Conservation (phyloP, 306 rosid genomes). For the Vigna unguiculata region DNA sequence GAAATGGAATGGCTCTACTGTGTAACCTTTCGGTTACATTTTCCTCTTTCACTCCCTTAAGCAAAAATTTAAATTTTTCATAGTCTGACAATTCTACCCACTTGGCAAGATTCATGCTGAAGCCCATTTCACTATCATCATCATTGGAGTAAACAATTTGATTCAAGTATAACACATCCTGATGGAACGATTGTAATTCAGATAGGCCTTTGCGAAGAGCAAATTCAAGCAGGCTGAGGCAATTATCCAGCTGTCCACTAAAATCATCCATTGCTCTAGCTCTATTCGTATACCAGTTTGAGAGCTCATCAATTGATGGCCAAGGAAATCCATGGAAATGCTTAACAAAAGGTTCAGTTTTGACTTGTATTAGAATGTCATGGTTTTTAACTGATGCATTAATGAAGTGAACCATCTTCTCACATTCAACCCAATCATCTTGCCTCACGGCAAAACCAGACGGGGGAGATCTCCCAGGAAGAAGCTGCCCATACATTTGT, state of each 20-base stretch:
- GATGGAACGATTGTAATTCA: slow-evolving; percentile 76
- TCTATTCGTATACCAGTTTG: slow-evolving; percentile 81
- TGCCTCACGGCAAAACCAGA: slow-evolving; percentile 77
- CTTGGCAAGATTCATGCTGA: slow-evolving; percentile 62
- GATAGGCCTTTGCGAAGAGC: slow-evolving; percentile 77
- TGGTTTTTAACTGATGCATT: slow-evolving; percentile 53
- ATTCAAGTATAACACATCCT: slow-evolving; percentile 73
- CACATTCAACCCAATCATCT: slow-evolving; percentile 99
- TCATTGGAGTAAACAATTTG: slow-evolving; percentile 84
- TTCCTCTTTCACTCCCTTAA: slow-evolving; percentile 82
- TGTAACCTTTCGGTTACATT: slow-evolving; percentile 64
- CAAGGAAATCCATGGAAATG: slow-evolving; percentile 70
- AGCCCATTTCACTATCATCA: slow-evolving; percentile 54
- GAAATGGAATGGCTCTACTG: slow-evolving; percentile 81
- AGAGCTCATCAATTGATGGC: slow-evolving; percentile 82
- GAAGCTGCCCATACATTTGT: slow-evolving; percentile 90
- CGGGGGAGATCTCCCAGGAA: slow-evolving; percentile 92
- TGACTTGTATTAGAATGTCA: slow-evolving; percentile 63
- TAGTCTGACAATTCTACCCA: slow-evolving; percentile 83
- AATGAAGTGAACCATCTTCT: slow-evolving; percentile 71
- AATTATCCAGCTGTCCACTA: slow-evolving; percentile 92
- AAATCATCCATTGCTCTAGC: slow-evolving; percentile 79
- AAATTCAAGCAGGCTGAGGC: slow-evolving; percentile 79
- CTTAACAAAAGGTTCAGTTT: slow-evolving; percentile 90
- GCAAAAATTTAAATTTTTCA: slow-evolving; percentile 87